Conservation (phyloP, 2,329 filamentous ascomycete species). For the Fusarium humuli region DNA sequence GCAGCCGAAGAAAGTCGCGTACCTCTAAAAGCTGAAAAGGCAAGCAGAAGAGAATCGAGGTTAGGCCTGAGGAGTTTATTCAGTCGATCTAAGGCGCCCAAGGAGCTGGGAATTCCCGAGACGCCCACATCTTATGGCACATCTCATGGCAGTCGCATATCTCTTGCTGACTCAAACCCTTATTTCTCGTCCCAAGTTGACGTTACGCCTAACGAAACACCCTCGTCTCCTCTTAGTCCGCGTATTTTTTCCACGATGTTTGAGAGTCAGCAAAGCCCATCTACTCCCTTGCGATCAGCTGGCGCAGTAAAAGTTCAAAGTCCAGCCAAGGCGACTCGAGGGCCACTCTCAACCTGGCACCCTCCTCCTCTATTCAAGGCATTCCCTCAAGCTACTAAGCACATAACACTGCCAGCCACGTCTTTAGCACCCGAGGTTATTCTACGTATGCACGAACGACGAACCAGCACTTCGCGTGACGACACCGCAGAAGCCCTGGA, state of each 20-base stretch:
- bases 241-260: constrained; percentile 44
- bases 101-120: constrained; percentile 50
- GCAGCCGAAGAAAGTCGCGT: constrained; percentile 52
- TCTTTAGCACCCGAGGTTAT: constrained; percentile 76
- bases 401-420: constrained; percentile 76
- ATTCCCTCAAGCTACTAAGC: constrained; percentile 84
- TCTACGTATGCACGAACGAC: constrained; percentile 69
- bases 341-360: constrained; percentile 64
- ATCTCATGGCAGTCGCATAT: constrained; percentile 57
- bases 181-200: constrained; percentile 56
- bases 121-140: constrained; percentile 52
- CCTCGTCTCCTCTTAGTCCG: constrained; percentile 43
- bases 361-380: constrained; percentile 86
- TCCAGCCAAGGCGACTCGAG: constrained; percentile 43
- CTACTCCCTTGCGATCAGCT: constrained; percentile 17
- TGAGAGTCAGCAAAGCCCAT: constrained; percentile 35
- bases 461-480: constrained; percentile 45
- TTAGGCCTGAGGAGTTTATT: constrained; percentile 65
- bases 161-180: constrained; percentile 58
- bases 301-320: constrained; percentile 26
- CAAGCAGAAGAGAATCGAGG: constrained; percentile 62
- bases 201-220: constrained; percentile 53
- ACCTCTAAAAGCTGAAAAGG: constrained; percentile 58
- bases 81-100: constrained; percentile 56
- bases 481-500: constrained; percentile 31